Base-by-base conservation (phyloP, 2,329 filamentous ascomycete genomes). In the Claviceps sp. region DNA sequence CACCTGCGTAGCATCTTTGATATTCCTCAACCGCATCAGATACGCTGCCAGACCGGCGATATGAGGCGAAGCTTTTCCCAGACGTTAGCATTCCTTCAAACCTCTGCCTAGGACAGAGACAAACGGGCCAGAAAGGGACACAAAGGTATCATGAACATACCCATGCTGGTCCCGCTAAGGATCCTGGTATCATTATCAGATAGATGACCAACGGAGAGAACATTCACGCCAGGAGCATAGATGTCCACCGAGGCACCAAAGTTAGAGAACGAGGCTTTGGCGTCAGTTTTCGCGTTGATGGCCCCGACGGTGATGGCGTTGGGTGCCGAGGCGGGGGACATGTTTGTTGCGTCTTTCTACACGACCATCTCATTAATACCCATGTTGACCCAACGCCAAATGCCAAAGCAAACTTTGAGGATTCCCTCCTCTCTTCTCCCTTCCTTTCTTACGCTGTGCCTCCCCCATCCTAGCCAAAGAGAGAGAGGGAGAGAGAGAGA, bases 1-100 rank as follows among this genome's bases (percentile, higher is more conserved):
- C 24, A 76, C 69, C 26, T 61, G 53, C 18, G 51, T 46, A n/a
- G 64, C 57, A 48, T 67, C 65, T 7, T 64, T 70, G 55, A 81
- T 64, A 50, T 65, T 60, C 66, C 80, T 75, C 51, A 81, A 71
- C 50, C 68, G 60, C 70, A 87, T 81, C 36, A 87, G 68, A 66
- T 87, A 87, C 30, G 81, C 82, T 14, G 79, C 81, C 3, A 87
- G 70, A 47, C 84, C 84, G 47, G 79, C 76, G 51, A 87, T 74
- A 62, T 86, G 82, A 1, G 84, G 84, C 13, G 76, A 75, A 26
- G 84, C 81, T 68, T 20, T 45, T 11, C n/a, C 7, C 2, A 42
- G 16, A 41, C 24, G 48, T 49, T n/a, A 49, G 26, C 48, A 45
- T 24, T 13, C 22, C n/a, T 34, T 49, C 1, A 5, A 24, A 7